Percentiles rank a stretch among this genome's conserved stretches.
phyloP scores from a whole-genome alignment of 23 red algal species.

The Agarophyton chilense region DNA sequence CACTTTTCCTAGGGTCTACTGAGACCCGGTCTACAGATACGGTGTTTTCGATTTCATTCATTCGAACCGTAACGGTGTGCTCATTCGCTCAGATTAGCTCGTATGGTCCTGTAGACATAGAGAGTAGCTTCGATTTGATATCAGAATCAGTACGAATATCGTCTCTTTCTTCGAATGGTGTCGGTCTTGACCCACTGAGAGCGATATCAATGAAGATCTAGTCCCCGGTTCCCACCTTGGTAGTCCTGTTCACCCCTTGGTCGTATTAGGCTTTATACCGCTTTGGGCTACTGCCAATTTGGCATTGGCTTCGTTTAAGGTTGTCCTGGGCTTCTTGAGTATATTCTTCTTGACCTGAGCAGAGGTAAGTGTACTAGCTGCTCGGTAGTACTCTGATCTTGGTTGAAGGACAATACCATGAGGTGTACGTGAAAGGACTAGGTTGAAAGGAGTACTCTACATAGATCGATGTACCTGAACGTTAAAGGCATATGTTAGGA shows the following conservation, averaged over 20 bases:
- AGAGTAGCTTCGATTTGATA: too few relatives aligned
- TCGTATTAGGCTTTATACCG: constrained; percentile 9
- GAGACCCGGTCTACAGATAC: neutral
- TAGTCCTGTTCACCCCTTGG: neutral
- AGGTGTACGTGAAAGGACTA: constrained; percentile 17
- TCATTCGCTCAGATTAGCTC: too few relatives aligned
- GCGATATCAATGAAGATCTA: neutral
- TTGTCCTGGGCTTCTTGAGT: neutral
- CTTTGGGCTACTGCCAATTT: neutral
- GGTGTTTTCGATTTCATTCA: neutral
- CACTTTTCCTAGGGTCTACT: too few relatives aligned
- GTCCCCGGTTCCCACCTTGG: neutral
- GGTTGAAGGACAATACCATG: too few relatives aligned
- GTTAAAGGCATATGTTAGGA: constrained; percentile 28
- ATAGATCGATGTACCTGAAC: constrained; percentile 12
- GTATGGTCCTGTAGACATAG: too few relatives aligned
- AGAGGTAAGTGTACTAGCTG: too few relatives aligned
- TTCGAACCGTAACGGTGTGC: too few relatives aligned
- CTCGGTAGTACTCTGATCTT: too few relatives aligned
- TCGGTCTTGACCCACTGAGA: neutral
- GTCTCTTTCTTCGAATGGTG: too few relatives aligned
- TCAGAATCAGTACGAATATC: too few relatives aligned
- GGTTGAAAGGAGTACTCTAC: constrained; percentile 1
- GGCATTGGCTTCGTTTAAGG: neutral
- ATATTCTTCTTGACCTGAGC: too few relatives aligned